Evolutionary conservation across 108 stramenopile genomes (phyloP), one percentile per base, ranked within the genome.

Genomic region (Skeletonema grethae): DNA sequence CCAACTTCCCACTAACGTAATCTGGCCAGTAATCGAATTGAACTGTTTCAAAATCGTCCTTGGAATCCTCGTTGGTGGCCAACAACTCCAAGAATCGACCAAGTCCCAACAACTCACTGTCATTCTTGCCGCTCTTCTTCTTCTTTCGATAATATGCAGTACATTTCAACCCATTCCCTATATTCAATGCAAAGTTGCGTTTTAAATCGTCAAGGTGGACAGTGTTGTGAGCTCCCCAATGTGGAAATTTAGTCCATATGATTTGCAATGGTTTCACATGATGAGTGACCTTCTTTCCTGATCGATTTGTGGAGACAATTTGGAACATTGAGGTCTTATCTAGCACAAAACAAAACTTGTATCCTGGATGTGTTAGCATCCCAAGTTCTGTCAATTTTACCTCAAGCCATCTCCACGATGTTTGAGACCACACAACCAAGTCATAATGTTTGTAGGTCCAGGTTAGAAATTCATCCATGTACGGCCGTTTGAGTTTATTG

Each of bases 281-380:
- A 80, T 96, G 94, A 12, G 80, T 69, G 7, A 84, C 69, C 15
- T 76, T 77, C 53, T 78, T 67, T 20, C 96, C 96, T 31, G 83
- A 77, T 24, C 84, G 73, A 45, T 71, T 70, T 7, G 88, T 93
- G 38, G 82, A 84, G 2, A 77, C 91, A 15, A 97, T 88, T 28
- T 80, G 75, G 70, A 99, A 97, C 98, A 99, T 99, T 45, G 81
- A 85, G 10, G 98, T 97, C 74, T 97, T 97, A 79, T 99, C 98
- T 12, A 99, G 66, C 10, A 97, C 97, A 72, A 97, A 97, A 65
- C 90, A 92, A 62, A 97, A 88, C 56, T 79, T 84, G 79, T 95
- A 98, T 2, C 83, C 82, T 1, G 96, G 87, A 70, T 95, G 72
- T 28, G 80, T 86, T 16, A 98, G 61, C 85, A 98, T 95, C 0